A percentile compares a stretch with the other conserved stretches of the same genome.
Evolutionary conservation across 2,329 filamentous ascomycete species (phyloP).

Genomic region (Stagonosporopsis vannaccii): DNA sequence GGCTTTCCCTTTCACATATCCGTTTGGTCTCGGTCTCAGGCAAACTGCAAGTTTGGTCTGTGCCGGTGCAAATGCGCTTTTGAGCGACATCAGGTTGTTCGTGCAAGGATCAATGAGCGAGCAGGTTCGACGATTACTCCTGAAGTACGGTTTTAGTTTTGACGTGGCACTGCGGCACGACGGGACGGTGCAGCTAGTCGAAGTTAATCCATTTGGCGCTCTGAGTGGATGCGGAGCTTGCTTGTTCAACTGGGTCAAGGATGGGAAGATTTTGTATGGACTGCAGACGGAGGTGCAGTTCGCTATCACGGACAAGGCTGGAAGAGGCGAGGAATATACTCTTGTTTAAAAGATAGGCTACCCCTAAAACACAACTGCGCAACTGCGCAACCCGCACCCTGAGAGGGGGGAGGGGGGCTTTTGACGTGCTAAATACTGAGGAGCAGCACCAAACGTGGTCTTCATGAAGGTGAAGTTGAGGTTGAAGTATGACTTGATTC

Average conservation of each 20-base stretch:
- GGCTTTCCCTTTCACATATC: not conserved
- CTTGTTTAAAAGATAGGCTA: too few species aligned
- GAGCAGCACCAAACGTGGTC: too few species aligned
- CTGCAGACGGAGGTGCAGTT: not conserved
- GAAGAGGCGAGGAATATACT: too few species aligned
- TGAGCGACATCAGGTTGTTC: not conserved
- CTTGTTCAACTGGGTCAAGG: conserved; percentile 56
- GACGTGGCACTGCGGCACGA: not conserved
- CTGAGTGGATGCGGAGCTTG: conserved; percentile 56
- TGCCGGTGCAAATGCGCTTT: not conserved
- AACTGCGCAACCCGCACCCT: too few species aligned
- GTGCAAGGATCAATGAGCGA: not conserved
- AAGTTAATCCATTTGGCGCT: conserved; percentile 51
- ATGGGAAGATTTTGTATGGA: conserved; percentile 27
- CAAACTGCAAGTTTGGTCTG: not conserved
- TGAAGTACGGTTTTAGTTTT: conserved; percentile 1
- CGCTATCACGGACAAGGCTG: not conserved
- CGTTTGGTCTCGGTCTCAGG: not conserved
- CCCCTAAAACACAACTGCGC: too few species aligned
- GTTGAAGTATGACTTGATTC: too few species aligned
- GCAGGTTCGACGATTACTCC: not conserved
- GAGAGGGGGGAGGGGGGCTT: too few species aligned
- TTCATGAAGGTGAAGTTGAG: too few species aligned
- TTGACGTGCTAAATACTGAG: too few species aligned
- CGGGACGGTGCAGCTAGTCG: not conserved